These are phyloP conservation scores for Dalbergia cochinchinensis DNA, from an alignment of 306 rosid species.

Conservation along the genomic window DNA sequence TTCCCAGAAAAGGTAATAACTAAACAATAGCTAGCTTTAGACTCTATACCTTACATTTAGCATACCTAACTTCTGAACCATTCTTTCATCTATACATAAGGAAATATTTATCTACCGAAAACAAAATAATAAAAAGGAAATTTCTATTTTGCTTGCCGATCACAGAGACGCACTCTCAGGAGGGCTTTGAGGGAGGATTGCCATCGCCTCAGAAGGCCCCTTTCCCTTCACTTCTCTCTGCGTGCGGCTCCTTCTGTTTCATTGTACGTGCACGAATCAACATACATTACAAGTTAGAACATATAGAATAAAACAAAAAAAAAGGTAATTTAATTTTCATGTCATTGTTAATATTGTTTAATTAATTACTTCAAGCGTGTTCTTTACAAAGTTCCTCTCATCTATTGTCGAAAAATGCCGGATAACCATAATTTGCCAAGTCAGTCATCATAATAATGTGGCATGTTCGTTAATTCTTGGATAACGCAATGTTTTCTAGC, in stretches of 20 bases:
- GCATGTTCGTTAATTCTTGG: too few relatives aligned
- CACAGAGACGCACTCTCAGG: constrained; percentile 22
- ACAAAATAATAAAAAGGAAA: too few relatives aligned
- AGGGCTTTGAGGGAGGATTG: constrained; percentile 52
- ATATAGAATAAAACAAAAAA: neutral
- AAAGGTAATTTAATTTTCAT: neutral
- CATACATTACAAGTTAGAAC: neutral
- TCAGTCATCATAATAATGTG: too few relatives aligned
- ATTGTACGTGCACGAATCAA: neutral
- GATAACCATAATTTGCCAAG: too few relatives aligned
- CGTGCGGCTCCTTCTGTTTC: neutral
- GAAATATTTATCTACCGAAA: neutral
- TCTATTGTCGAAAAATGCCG: too few relatives aligned
- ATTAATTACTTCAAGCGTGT: neutral
- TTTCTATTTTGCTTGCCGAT: neutral
- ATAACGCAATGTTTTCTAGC: too few relatives aligned
- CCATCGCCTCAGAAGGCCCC: constrained; percentile 35
- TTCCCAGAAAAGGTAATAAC: constrained; percentile 25
- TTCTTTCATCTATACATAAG: constrained; percentile 6
- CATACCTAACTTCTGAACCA: constrained; percentile 28
- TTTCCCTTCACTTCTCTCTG: constrained; percentile 4
- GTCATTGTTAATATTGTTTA: neutral
- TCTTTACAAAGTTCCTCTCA: neutral
- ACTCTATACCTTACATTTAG: constrained; percentile 48
- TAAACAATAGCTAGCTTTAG: constrained; percentile 31